These are phyloP conservation scores for Xylaria telfairii DNA, from an alignment of 495 filamentous ascomycete species.

Conservation along the genomic window DNA sequence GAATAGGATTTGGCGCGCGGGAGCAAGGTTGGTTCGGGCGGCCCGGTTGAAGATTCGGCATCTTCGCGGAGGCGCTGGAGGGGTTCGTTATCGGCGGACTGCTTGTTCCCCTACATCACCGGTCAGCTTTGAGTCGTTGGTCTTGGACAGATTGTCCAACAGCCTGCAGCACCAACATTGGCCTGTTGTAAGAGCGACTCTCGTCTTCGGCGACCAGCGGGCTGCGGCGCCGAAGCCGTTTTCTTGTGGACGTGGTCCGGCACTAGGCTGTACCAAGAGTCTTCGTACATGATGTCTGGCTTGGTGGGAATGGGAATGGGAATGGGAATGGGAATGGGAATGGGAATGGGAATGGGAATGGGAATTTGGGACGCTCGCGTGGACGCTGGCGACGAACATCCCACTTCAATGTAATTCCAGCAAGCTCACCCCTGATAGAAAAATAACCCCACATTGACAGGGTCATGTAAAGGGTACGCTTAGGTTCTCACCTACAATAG, in stretches of 20 bases:
- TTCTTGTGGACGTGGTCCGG: conserved; percentile 57
- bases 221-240: conserved; percentile 44
- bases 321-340: conserved; percentile 2
- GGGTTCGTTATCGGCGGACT: conserved; percentile 45
- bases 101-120: conserved; percentile 43
- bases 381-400: background rate
- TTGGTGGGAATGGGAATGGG: background rate
- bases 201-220: conserved; percentile 60
- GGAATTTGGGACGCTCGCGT: background rate
- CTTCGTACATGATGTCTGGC: conserved; percentile 67
- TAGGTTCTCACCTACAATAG: background rate
- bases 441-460: background rate
- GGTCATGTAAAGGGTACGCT: background rate
- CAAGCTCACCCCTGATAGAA: background rate
- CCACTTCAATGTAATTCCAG: background rate
- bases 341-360: background rate
- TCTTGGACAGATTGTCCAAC: conserved; percentile 1
- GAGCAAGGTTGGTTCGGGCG: conserved; percentile 65
- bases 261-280: conserved; percentile 74
- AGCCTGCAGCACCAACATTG: conserved; percentile 58
- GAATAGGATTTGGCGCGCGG: conserved; percentile 77
- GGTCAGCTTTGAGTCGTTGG: conserved; percentile 26
- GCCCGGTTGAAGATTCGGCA: conserved; percentile 53
- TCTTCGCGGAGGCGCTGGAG: conserved; percentile 60
- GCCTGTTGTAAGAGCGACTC: conserved; percentile 72